Evolutionary conservation across 495 filamentous ascomycete genomes (phyloP).

Genomic region (Annulohypoxylon bovei): DNA sequence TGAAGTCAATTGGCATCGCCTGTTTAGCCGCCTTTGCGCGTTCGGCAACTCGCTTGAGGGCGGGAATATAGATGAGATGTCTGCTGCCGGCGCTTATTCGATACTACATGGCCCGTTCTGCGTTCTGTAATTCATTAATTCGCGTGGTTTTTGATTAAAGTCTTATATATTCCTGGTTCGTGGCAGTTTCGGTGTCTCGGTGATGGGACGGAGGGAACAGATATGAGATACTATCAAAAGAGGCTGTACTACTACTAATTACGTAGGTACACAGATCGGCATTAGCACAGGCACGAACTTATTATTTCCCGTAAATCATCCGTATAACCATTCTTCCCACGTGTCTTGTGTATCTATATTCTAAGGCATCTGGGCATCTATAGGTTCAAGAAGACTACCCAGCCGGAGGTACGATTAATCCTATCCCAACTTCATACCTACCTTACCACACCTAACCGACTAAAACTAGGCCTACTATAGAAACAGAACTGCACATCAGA

Average conservation of each 20-base stretch:
- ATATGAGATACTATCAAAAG: constrained; percentile 6
- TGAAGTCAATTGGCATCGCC: constrained; percentile 23
- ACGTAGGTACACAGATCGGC: constrained; percentile 16
- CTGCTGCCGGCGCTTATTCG: constrained; percentile 31
- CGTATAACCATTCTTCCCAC: background rate
- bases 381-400: background rate
- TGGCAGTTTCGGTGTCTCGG: constrained; percentile 28
- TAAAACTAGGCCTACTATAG: background rate
- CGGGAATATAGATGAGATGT: constrained; percentile 5
- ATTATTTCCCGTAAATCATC: constrained; percentile 2
- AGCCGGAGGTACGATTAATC: background rate
- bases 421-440: background rate
- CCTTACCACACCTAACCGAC: background rate
- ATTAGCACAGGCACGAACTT: background rate
- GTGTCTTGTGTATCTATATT: background rate
- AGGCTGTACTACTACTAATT: constrained; percentile 12
- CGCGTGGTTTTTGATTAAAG: constrained; percentile 2
- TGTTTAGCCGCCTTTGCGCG: constrained; percentile 40
- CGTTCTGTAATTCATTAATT: constrained; percentile 1
- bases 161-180: constrained; percentile 16
- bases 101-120: constrained; percentile 8
- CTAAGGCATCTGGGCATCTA: background rate
- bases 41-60: constrained; percentile 38
- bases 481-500: background rate
- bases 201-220: background rate